Conservation (phyloP, 495 filamentous ascomycete species). For the Zalerion maritima region DNA sequence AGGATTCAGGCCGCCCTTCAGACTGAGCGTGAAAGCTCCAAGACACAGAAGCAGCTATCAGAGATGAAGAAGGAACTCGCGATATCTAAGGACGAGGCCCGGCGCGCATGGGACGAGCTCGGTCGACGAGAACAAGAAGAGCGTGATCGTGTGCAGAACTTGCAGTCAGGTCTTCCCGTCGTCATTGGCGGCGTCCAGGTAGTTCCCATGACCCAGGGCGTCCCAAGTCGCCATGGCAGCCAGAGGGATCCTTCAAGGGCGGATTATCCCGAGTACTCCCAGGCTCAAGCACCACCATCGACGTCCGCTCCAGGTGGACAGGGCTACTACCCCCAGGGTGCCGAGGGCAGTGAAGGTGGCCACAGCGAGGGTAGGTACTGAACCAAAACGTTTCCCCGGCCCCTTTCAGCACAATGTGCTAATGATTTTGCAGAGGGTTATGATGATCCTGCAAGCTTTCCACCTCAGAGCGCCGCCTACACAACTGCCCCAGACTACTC, state of each 20-base stretch:
- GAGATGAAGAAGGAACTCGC: conserved; percentile 84
- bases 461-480: conserved; percentile 19
- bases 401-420: conserved; percentile 19
- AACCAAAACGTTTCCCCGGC: conserved; percentile 27
- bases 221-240: conserved; percentile 49
- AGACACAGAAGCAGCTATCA: conserved; percentile 56
- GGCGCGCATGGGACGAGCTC: conserved; percentile 93
- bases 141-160: conserved; percentile 70
- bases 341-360: conserved; percentile 34
- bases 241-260: conserved; percentile 22
- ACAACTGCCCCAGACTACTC: conserved; percentile 27
- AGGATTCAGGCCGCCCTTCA: conserved; percentile 46
- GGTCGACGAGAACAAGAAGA: conserved; percentile 90
- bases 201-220: conserved; percentile 79
- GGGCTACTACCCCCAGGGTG: conserved; percentile 18
- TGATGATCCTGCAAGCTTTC: conserved; percentile 25
- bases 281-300: conserved; percentile 17
- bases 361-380: conserved; percentile 45
- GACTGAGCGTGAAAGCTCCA: conserved; percentile 49
- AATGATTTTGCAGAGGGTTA: conserved; percentile 35
- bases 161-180: conserved; percentile 78
- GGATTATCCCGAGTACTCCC: conserved; percentile 23
- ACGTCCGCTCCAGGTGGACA: conserved; percentile 12
- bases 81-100: conserved; percentile 92
- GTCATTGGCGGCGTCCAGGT: conserved; percentile 89